phyloP scores from a whole-genome alignment of 192 early-diverging fungal species.

The Jimgerdemannia flammicorona region DNA sequence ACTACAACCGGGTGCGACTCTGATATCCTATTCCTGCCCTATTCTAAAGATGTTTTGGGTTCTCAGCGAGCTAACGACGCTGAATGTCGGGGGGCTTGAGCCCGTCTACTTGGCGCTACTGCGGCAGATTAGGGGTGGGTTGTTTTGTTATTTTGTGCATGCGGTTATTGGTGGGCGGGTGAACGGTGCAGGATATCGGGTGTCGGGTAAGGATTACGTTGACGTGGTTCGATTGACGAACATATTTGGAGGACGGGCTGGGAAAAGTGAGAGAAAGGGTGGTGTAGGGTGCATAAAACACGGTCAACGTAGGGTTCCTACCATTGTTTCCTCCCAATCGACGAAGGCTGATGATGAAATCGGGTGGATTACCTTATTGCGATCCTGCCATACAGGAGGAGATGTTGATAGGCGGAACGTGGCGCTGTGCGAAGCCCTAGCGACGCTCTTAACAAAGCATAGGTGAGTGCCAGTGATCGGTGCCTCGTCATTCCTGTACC shows the following conservation, averaged over 20 bases:
- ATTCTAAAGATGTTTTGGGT: slow-evolving; percentile 54
- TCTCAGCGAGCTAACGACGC: slow-evolving; percentile 46
- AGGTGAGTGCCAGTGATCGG: slow-evolving; percentile 3
- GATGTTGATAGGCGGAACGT: slow-evolving; percentile 47
- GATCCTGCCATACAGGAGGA: slow-evolving; percentile 34
- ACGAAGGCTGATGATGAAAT: no score
- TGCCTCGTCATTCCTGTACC: background rate
- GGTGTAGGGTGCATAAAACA: background rate
- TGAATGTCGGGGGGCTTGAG: slow-evolving; percentile 46
- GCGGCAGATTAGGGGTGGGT: slow-evolving; percentile 42
- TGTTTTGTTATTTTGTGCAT: background rate
- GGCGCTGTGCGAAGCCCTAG: slow-evolving; percentile 37
- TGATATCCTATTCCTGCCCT: background rate
- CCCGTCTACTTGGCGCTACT: slow-evolving; percentile 45
- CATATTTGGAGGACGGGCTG: slow-evolving; percentile 7
- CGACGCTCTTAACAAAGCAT: slow-evolving; percentile 46
- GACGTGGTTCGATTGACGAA: no score
- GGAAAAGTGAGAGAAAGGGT: background rate
- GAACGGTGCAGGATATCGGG: no score
- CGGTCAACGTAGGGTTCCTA: no score
- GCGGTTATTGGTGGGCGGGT: background rate
- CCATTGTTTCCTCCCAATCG: no score
- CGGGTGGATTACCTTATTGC: no score
- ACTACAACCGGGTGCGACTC: background rate
- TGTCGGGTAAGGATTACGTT: no score